Evolutionary conservation across 148 eudicot species (phyloP), one percentile per base, ranked within the genome.

Genomic region (Chenopodium formosanum): DNA sequence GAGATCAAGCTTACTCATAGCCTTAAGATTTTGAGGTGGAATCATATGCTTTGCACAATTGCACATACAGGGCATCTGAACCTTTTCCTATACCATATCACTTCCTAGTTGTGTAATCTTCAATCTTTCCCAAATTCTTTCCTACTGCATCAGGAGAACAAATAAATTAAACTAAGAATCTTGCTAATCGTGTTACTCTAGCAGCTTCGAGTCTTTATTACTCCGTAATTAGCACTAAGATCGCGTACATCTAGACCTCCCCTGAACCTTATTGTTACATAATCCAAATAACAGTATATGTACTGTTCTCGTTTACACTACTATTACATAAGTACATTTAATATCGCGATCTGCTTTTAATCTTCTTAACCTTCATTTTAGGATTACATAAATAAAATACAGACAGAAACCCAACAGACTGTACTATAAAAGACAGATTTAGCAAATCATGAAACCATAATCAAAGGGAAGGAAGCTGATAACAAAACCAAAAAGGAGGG

Each of bases 401-500:
- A 68, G 37, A 58, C 68, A 79, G 4, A 80, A 79, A 27, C 60
- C 72, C 10, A 81, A 64, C 67, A 68, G 60, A 53, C 12, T 44
- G 70, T 9, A 22, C 17, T 20, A 63, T 48, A 72, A 22, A 25
- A 68, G 48, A 31, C 70, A 78, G 67, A 27, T 46, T 47, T 63
- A 40, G 31, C 31, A 70, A 25, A 67, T 50, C 1, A 34, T 29
- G 27, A 20, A 53, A 50, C 32, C 50, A 34, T 32, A 9, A 80
- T 52, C 29, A 75, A 71, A 74, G 79, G 80, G 73, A 75, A 84
- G 73, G 56, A 85, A 87, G 73, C 76, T 25, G 80, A 78, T 84
- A 79, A 77, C 83, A 66, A 84, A 82, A 78, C 84, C 82, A 85
- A 77, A 87, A 89, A 84, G 80, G 78, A 84, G 76, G 85, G 77